Evolutionary conservation across 106 monocot genomes (phyloP).

Genomic region (Iris macrosiphon): DNA sequence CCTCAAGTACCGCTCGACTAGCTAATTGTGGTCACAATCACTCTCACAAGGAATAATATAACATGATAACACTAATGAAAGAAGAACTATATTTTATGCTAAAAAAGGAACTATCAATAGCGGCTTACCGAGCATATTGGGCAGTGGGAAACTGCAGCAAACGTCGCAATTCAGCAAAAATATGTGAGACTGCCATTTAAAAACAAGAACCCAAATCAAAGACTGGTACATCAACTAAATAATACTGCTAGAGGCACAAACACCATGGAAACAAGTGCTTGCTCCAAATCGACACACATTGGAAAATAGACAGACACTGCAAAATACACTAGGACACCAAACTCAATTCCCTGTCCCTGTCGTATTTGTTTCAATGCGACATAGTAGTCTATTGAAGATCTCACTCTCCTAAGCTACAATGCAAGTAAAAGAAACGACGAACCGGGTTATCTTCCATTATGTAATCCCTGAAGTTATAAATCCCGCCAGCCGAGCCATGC

Average conservation of each 20-base stretch:
- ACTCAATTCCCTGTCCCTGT: not conserved
- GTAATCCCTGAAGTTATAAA: slow-evolving; percentile 77
- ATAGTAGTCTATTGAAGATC: no score
- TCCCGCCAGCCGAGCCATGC: slow-evolving; percentile 88
- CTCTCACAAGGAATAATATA: not conserved
- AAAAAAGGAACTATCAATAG: no score
- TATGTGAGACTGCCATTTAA: slow-evolving; percentile 64
- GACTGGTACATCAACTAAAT: no score
- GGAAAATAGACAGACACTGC: no score
- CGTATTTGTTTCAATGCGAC: no score
- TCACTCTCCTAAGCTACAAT: no score
- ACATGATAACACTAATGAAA: no score
- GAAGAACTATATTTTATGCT: no score
- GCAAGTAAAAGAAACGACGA: not conserved
- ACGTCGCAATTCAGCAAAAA: slow-evolving; percentile 92
- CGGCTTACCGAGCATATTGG: slow-evolving; percentile 63
- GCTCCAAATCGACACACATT: no score
- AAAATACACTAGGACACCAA: no score
- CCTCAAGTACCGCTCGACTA: not conserved
- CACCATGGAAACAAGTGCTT: no score
- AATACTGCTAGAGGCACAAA: no score
- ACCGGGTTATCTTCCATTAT: slow-evolving; percentile 96
- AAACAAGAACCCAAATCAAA: slow-evolving; percentile 3
- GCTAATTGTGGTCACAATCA: not conserved
- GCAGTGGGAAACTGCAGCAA: slow-evolving; percentile 82